phyloP scores from a whole-genome alignment of 306 rosid species.

The Argentina anserina region DNA sequence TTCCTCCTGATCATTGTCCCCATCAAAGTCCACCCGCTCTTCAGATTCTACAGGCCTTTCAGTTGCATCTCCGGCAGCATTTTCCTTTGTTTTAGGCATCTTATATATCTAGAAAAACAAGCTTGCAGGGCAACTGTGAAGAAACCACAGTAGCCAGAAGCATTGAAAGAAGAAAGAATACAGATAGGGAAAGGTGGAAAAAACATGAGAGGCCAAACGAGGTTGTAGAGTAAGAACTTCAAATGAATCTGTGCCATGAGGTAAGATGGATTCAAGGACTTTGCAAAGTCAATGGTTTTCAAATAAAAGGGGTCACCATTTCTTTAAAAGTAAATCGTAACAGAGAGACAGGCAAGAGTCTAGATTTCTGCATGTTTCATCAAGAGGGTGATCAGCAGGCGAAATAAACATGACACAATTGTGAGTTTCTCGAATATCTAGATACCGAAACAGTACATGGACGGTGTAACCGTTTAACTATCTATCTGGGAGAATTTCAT shows the following conservation, averaged over 20 bases:
- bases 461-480: slow-evolving; percentile 51
- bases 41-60: slow-evolving; percentile 52
- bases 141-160: slow-evolving; percentile 71
- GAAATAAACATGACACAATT: slow-evolving; percentile 38
- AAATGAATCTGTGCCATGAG: slow-evolving; percentile 58
- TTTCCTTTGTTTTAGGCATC: slow-evolving; percentile 52
- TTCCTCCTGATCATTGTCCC: slow-evolving; percentile 60
- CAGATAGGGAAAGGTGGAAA: slow-evolving; percentile 73
- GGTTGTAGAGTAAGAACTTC: slow-evolving; percentile 62
- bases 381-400: slow-evolving; percentile 60
- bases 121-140: slow-evolving; percentile 76
- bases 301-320: slow-evolving; percentile 40
- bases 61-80: slow-evolving; percentile 34
- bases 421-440: slow-evolving; percentile 38
- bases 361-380: slow-evolving; percentile 52
- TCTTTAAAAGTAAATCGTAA: slow-evolving; percentile 39
- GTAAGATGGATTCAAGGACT: slow-evolving; percentile 58
- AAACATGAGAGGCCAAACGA: slow-evolving; percentile 64
- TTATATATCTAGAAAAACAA: slow-evolving; percentile 56
- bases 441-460: slow-evolving; percentile 39
- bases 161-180: slow-evolving; percentile 61
- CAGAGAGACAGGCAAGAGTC: slow-evolving; percentile 50
- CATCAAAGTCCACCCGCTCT: slow-evolving; percentile 72
- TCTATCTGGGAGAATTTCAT: slow-evolving; percentile 44
- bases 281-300: slow-evolving; percentile 51